phyloP scores from a whole-genome alignment of 352 stramenopile genomes.

The Phytophthora idaei region DNA sequence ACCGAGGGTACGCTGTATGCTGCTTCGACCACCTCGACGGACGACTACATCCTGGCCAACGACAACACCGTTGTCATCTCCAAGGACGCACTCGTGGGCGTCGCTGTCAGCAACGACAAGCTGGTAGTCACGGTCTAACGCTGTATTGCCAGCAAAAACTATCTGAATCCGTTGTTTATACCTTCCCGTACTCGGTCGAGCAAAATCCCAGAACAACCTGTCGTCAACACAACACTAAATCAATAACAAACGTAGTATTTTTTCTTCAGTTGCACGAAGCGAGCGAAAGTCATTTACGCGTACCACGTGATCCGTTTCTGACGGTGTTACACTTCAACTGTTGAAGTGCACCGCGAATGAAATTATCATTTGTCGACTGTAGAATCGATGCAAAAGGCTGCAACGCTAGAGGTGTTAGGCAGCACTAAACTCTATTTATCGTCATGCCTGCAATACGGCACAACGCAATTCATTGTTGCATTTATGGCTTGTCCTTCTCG shows the following conservation, averaged over 20 bases:
- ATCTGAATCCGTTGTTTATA: conserved; percentile 24
- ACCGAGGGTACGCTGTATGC: conserved; percentile 69
- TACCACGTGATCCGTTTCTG: conserved; percentile 13
- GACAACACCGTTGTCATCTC: conserved; percentile 79
- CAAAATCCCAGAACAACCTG: too few relatives aligned
- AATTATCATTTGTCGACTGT: not conserved
- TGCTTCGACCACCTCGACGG: conserved; percentile 48
- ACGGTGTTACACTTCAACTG: conserved; percentile 3
- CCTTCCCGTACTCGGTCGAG: not conserved
- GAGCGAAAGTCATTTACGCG: too few relatives aligned
- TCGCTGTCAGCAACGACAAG: conserved; percentile 66
- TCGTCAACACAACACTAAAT: conserved; percentile 14
- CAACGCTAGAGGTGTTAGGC: not conserved
- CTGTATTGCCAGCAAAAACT: not conserved
- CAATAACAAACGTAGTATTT: conserved; percentile 22
- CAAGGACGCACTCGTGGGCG: conserved; percentile 74
- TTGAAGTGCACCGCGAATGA: not conserved
- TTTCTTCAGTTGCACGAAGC: not conserved
- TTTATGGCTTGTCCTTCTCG: conserved; percentile 15
- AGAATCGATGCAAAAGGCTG: not conserved
- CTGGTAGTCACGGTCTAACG: conserved; percentile 60
- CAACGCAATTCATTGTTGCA: not conserved
- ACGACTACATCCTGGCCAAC: conserved; percentile 67
- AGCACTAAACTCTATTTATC: not conserved
- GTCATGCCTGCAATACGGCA: not conserved